Evolutionary conservation across 345 rosid genomes (phyloP), one percentile per base, ranked within the genome.

Genomic region (Populus nigra): DNA sequence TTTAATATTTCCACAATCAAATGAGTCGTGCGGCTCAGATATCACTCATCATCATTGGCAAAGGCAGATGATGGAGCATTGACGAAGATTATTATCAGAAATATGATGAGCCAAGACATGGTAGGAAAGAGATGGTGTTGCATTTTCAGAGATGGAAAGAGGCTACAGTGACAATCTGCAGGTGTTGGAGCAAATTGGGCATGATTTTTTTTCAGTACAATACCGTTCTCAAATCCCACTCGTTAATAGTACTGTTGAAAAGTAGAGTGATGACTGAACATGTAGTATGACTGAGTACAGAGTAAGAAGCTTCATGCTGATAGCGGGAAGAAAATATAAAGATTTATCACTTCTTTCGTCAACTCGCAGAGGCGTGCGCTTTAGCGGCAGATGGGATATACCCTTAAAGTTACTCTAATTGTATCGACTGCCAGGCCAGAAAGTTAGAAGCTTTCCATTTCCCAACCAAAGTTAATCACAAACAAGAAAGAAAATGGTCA

Each of bases 1-100:
- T 23, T 23, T 27, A 65, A 78, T 50, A 76, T 29, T 63, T 35
- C 88, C 80, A 27, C 89, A 86, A 16, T 73, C 53, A 70, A 39
- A 81, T 10, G 23, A 41, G 20, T 9, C 31, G 59, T 70, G 80
- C 88, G 85, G 73, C 8, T 29, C 9, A 18, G 47, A 76, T 65
- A 83, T 20, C 25, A 65, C 7, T 39, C 27, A 43, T 73, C 77
- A 4, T 47, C 65, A 0, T 7, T n/a, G 29, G 41, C 66, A 3
- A 22, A 67, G 3, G 61, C 45, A 39, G 72, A 59, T 5, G 31
- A 33, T 22, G 68, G 73, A 47, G 8, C n/a, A 8, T 16, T 1
- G 36, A 77, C 25, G 25, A 39, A 55, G 61, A 20, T 3, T 55
- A 69, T 27, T 27, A 39, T 27, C 20, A 69, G 39, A 15, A 35